Evolutionary conservation across 1,139 yeast genomes (phyloP), one percentile per base, ranked within the genome.

Genomic region (Yamadazyma atmosphaerica): DNA sequence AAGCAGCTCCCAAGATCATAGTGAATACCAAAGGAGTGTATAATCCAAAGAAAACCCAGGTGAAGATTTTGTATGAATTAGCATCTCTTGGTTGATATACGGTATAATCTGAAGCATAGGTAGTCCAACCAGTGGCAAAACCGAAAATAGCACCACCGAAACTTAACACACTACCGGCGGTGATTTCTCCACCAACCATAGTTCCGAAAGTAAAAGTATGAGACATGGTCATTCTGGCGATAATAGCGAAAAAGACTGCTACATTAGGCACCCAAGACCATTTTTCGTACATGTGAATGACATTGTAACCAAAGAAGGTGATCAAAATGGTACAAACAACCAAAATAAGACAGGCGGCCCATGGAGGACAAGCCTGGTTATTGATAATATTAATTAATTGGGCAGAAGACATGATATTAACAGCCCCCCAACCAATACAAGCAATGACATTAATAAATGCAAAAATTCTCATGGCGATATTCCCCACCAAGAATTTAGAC

Each of bases 391-490:
- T 82, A 49, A 89, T 72, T 55, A 89, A 71, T 60, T 87, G 95
- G 17, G 96, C 95, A 25, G 94, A 81, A 19, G 89, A 85, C 79
- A 89, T 86, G 47, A 88, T 86, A 64, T 89, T 90, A 34, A 88
- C 94, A 13, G 95, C 87, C 63, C 95, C 89, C 97, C 97, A 89
- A 49, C 97, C 97, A 46, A 89, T 77, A 75, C 96, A 87, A 12
- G 96, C 94, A 53, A 89, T 63, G 54, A 83, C 78, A 58, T 89
- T 89, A 55, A 89, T 72, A 32, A 83, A 60, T 13, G 95, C 83
- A 56, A 89, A 86, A 41, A 89, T 71, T 59, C 95, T 77, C 63
- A 86, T 83, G 36, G 86, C 82, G 33, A 71, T 61, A 59, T 83
- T 80, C 51, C 97, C 97, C 52, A 83, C 74, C 56, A 89, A 74